These are phyloP conservation scores for Vitis labrusca DNA, from an alignment of 164 flowering plant genomes.

Conservation along the genomic window DNA sequence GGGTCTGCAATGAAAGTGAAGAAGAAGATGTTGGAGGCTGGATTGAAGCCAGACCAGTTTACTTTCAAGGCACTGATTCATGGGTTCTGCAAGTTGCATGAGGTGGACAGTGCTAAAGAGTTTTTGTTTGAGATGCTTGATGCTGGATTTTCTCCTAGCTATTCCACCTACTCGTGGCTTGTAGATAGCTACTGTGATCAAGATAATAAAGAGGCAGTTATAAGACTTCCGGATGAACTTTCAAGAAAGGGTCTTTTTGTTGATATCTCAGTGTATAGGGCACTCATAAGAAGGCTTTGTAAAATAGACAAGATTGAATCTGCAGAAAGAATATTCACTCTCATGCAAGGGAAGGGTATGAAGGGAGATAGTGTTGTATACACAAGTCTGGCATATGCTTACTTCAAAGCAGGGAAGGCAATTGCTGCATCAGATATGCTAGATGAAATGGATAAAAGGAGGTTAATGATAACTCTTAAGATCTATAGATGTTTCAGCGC, in stretches of 20 bases:
- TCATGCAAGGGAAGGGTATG: conserved; percentile 60
- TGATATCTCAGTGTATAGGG: conserved; percentile 71
- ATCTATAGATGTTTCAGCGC: conserved; percentile 56
- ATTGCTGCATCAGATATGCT: conserved; percentile 44
- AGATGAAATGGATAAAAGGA: conserved; percentile 66
- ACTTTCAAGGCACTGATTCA: conserved; percentile 86
- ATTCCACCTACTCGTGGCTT: conserved; percentile 75
- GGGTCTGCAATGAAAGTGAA: conserved; percentile 68
- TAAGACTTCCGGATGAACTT: conserved; percentile 57
- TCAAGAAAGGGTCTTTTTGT: conserved; percentile 41
- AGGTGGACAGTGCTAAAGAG: conserved; percentile 69
- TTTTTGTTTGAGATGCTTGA: conserved; percentile 63
- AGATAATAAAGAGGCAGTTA: conserved; percentile 45
- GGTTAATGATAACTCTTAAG: conserved; percentile 58
- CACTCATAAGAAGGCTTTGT: conserved; percentile 74
- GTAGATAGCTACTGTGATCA: conserved; percentile 71
- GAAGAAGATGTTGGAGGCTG: conserved; percentile 69
- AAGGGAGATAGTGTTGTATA: conserved; percentile 69
- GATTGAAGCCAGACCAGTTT: conserved; percentile 58
- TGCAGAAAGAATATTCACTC: conserved; percentile 53
- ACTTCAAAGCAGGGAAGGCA: conserved; percentile 53
- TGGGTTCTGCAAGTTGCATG: conserved; percentile 71
- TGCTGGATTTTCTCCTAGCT: conserved; percentile 80
- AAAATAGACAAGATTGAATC: conserved; percentile 53
- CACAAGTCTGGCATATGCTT: conserved; percentile 63